Evolutionary conservation across 441 rosid genomes (phyloP).

Genomic region (Macaranga tanarius): DNA sequence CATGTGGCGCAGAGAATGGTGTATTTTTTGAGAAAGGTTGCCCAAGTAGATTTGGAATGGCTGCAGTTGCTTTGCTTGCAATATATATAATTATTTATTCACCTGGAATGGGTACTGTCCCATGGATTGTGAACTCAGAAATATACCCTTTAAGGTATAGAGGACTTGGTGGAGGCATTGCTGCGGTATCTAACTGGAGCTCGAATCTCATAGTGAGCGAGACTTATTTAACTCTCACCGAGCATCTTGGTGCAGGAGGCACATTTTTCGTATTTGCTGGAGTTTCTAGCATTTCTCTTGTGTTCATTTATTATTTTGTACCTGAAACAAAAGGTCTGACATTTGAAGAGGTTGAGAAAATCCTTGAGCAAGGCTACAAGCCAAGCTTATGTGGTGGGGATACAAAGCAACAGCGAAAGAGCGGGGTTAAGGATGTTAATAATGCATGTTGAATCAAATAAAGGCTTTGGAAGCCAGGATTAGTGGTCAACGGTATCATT

Average conservation of each 20-base stretch:
- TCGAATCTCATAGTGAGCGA: conserved; percentile 68
- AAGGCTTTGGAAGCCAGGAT: too few relatives aligned
- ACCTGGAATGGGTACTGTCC: conserved; percentile 87
- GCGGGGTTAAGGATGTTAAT: too few relatives aligned
- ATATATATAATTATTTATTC: conserved; percentile 64
- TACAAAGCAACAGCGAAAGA: neutral
- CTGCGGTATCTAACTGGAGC: conserved; percentile 69
- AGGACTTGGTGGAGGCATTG: conserved; percentile 83
- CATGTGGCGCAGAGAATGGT: neutral
- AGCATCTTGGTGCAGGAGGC: conserved; percentile 64
- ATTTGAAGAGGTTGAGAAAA: conserved; percentile 11
- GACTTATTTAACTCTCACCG: conserved; percentile 54
- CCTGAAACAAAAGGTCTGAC: conserved; percentile 12
- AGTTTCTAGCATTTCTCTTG: conserved; percentile 43
- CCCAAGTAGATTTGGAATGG: neutral
- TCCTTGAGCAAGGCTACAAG: neutral
- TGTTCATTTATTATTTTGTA: neutral
- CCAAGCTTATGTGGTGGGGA: neutral
- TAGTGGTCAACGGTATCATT: too few relatives aligned
- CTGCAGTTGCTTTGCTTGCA: conserved; percentile 55
- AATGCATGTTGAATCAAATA: too few relatives aligned
- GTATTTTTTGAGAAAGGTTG: neutral
- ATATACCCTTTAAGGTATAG: conserved; percentile 76
- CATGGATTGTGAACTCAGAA: conserved; percentile 91
- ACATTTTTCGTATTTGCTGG: conserved; percentile 67